These are phyloP conservation scores for Ramichloridium luteum DNA, from an alignment of 2,329 filamentous ascomycete species.

Conservation along the genomic window DNA sequence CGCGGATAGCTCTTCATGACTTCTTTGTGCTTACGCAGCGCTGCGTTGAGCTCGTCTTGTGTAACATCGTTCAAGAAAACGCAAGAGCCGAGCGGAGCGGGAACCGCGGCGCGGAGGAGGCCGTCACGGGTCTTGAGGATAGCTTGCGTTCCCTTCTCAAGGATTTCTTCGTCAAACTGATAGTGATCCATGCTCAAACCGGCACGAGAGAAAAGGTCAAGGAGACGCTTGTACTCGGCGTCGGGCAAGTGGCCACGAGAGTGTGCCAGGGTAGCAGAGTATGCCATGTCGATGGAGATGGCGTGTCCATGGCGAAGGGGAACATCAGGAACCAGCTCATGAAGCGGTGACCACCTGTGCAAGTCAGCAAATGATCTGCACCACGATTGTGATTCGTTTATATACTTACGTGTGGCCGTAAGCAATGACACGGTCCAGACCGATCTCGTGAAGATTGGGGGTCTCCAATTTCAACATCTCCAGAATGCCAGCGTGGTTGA, in stretches of 20 bases:
- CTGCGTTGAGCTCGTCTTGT: conserved; percentile 48
- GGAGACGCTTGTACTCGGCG: conserved; percentile 48
- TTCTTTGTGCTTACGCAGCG: conserved; percentile 51
- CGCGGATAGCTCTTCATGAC: conserved; percentile 51
- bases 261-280: conserved; percentile 56
- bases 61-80: conserved; percentile 57
- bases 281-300: conserved; percentile 66
- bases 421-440: conserved; percentile 58
- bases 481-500: conserved; percentile 51
- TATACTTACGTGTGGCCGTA: conserved; percentile 54
- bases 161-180: conserved; percentile 52
- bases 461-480: conserved; percentile 65
- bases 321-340: conserved; percentile 56
- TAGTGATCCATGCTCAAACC: conserved; percentile 61
- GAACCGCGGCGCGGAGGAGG: conserved; percentile 54
- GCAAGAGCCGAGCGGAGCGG: conserved; percentile 54
- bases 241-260: conserved; percentile 48
- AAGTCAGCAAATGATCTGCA: conserved; percentile 5
- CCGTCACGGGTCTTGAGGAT: conserved; percentile 63
- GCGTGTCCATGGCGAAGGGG: conserved; percentile 61
- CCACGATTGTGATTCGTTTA: not conserved
- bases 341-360: conserved; percentile 54
- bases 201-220: conserved; percentile 57
- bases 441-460: conserved; percentile 61
- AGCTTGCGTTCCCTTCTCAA: conserved; percentile 53